Conservation (phyloP, 1,284 basidiomycete species). For the Tilletia setariae region DNA sequence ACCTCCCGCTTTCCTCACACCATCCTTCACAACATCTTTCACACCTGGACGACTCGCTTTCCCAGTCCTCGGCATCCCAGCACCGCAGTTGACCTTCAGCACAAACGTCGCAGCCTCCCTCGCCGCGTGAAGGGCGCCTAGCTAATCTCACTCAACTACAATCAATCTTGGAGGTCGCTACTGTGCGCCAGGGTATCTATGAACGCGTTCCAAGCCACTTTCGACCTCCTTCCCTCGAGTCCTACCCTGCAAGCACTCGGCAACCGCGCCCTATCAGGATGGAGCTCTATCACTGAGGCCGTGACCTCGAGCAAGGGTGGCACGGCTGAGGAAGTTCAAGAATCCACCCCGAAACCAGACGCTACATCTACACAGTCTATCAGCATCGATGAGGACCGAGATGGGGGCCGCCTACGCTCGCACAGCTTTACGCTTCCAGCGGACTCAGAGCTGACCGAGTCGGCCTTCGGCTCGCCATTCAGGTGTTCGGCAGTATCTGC, state of each 20-base stretch:
- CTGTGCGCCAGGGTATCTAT: background rate
- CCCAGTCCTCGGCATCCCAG: background rate
- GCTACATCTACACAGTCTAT: no score
- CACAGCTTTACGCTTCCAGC: background rate
- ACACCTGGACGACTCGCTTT: background rate
- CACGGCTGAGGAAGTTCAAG: background rate
- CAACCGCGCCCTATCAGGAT: background rate
- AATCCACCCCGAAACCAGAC: background rate
- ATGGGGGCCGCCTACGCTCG: background rate
- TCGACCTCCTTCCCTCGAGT: slow-evolving; percentile 9
- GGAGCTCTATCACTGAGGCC: background rate
- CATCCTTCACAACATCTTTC: background rate
- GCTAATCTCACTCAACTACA: no score
- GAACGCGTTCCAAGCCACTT: slow-evolving; percentile 6
- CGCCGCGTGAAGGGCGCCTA: no score
- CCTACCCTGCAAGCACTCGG: background rate
- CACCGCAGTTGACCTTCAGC: background rate
- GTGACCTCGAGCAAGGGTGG: background rate
- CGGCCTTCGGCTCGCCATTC: no score
- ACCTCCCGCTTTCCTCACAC: no score
- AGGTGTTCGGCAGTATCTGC: no score
- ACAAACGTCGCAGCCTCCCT: background rate
- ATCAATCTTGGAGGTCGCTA: no score
- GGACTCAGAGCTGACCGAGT: no score
- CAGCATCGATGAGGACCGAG: no score